Base-by-base conservation (phyloP, 164 flowering plant species). In the Umbilicus rupestris region DNA sequence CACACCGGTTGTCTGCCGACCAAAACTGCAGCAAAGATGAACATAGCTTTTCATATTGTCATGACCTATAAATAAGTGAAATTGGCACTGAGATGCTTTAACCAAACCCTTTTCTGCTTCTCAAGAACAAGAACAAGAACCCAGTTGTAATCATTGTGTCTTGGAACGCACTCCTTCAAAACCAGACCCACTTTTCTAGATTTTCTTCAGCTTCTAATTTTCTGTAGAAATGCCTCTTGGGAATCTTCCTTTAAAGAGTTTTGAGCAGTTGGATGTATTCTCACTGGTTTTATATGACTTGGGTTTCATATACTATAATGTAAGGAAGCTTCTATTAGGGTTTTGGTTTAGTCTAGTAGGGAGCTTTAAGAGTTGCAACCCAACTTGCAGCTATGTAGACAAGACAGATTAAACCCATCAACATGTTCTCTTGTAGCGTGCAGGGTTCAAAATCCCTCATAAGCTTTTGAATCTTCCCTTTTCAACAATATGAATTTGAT, bases 1-100 rank as follows among this genome's bases (percentile, higher is more conserved):
- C n/a, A n/a, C n/a, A n/a, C n/a, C n/a, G n/a, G 81, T 78, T 83
- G 91, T 85, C 87, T 84, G 83, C 89, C 84, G 83, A 87, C 88
- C 85, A 77, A 81, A 74, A 76, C 76, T 63, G 65, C 45, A 63
- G 45, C 29, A 33, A 63, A 63, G 45, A 17, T 75, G 20, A 29
- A 62, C 19, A 62, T 3, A 16, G 39, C 59, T 57, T 64, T n/a
- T n/a, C n/a, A n/a, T n/a, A n/a, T n/a, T n/a, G n/a, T 68, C 50
- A 42, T 72, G 49, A 44, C 62, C 39, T 17, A 28, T 20, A 55
- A 55, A 14, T 16, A 55, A 30, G 28, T 24, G 60, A 55, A 55
- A 55, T 8, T 52, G 0, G 10, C 60, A 28, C 28, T 55, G 60
- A 55, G 60, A 55, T 55, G 60, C 60, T 55, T 55, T 55, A 55